Evolutionary conservation across 139 green algal genomes (phyloP), one percentile per base, ranked within the genome.

Genomic region (Edaphochlamys debaryana): DNA sequence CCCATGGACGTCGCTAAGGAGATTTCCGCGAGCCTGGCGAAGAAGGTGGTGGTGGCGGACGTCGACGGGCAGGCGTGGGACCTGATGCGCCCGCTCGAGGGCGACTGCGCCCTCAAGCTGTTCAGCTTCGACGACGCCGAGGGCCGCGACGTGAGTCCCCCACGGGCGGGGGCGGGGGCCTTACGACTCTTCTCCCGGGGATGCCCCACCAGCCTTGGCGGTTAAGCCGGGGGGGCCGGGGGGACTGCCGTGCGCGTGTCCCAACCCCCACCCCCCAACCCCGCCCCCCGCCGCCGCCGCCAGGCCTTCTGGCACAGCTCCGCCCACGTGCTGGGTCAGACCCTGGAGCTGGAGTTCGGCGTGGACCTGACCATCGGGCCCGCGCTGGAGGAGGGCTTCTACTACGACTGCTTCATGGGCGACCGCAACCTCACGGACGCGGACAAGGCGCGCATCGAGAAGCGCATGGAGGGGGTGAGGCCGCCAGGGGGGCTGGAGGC

Each of bases 321-420:
- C 68, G 94, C 96, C 13, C 97, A 99, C 86, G 86, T 99, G 27
- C 88, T 99, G 85, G 97, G 97, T 45, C 89, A 98, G 91, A 95
- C 94, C 23, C 91, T 99, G 76, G 97, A 99, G 94, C 90, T 96
- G 52, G 91, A 97, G 88, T 99, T 94, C 89, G 96, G 95, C 45
- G 97, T 96, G 52, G 92, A 99, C 80, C 92, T 99, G 56, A 99
- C 96, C 37, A 99, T 99, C 75, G 97, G 97, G 4, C 97, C 97
- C 5, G 75, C 93, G 3, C 92, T 99, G 60, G 96, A 99, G 86
- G 96, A 98, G 85, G 96, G 97, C 67, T 99, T 99, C 87, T 99
- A 99, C 90, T 99, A 99, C 83, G 97, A 99, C 87, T 98, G 95
- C 88, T 98, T 91, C 92, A 94, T 98, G 84, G 95, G 94, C n/a